Evolutionary conservation across 257 asterid genomes (phyloP).

Genomic region (Nicotiana attenuata): DNA sequence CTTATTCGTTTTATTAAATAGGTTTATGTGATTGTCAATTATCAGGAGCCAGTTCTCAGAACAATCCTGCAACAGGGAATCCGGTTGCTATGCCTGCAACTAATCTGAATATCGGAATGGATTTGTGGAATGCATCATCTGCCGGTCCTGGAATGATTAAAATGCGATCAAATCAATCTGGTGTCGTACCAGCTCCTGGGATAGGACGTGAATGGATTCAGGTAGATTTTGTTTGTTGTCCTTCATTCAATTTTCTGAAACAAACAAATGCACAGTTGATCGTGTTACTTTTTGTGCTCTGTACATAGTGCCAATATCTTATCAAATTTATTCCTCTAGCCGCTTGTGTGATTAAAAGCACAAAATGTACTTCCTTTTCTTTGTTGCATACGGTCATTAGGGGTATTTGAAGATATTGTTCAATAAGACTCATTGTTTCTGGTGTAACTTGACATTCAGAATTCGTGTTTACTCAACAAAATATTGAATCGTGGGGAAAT

Average conservation of each 20-base stretch:
- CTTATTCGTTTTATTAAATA: background rate
- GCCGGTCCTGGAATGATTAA: constrained; percentile 69
- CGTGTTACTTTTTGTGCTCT: background rate
- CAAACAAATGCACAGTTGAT: background rate
- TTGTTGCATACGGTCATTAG: background rate
- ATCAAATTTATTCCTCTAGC: background rate
- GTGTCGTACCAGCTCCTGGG: constrained; percentile 31
- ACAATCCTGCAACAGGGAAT: constrained; percentile 58
- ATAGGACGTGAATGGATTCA: constrained; percentile 64
- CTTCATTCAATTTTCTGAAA: background rate
- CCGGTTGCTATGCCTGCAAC: constrained; percentile 68
- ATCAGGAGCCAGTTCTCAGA: constrained; percentile 25
- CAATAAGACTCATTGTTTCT: background rate
- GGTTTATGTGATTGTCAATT: background rate
- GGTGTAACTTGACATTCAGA: constrained; percentile 5
- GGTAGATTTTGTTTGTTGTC: constrained; percentile 25
- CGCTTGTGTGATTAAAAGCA: background rate
- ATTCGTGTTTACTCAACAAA: background rate
- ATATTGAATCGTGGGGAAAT: background rate
- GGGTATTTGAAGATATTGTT: background rate
- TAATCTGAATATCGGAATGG: constrained; percentile 91
- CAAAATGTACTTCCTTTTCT: background rate
- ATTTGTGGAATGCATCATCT: constrained; percentile 76
- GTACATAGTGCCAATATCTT: background rate
- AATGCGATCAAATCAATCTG: constrained; percentile 50